phyloP scores from a whole-genome alignment of 768 basidiomycete species.

The Kondoa subrosea region DNA sequence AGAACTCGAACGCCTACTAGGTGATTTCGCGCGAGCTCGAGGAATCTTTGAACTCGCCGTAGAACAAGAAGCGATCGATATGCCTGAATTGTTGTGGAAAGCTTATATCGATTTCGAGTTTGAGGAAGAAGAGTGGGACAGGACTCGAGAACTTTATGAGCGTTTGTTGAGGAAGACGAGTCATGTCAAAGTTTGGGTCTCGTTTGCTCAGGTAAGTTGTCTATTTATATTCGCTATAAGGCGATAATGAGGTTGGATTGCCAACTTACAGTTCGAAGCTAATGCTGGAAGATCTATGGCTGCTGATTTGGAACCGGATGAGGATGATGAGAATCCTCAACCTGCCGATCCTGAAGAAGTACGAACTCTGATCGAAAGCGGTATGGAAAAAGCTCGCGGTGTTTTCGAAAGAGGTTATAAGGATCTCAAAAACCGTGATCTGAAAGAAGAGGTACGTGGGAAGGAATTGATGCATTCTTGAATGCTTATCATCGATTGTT shows the following conservation, averaged over 20 bases:
- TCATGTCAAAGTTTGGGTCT: conserved; percentile 94
- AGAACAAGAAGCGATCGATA: conserved; percentile 64
- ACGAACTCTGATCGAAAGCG: conserved; percentile 19
- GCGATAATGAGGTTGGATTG: background rate
- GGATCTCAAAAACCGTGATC: conserved; percentile 57
- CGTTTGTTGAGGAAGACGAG: conserved; percentile 66
- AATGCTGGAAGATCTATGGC: conserved; percentile 27
- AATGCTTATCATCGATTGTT: too few species aligned
- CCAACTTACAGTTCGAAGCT: conserved; percentile 61
- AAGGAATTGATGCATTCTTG: too few species aligned
- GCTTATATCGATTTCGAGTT: conserved; percentile 94
- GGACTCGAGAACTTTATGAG: conserved; percentile 71
- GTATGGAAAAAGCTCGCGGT: conserved; percentile 43
- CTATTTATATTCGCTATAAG: background rate
- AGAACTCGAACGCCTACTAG: conserved; percentile 69
- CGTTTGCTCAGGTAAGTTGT: conserved; percentile 44
- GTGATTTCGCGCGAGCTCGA: conserved; percentile 72
- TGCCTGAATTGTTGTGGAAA: conserved; percentile 89
- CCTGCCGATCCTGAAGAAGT: conserved; percentile 24
- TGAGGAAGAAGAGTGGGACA: conserved; percentile 77
- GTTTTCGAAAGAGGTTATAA: conserved; percentile 79
- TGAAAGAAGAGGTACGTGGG: conserved; percentile 74
- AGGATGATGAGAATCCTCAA: conserved; percentile 39
- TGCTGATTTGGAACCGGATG: conserved; percentile 40
- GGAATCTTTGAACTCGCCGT: conserved; percentile 88